Conservation (phyloP, 164 flowering plant species). For the Annona squamosa region DNA sequence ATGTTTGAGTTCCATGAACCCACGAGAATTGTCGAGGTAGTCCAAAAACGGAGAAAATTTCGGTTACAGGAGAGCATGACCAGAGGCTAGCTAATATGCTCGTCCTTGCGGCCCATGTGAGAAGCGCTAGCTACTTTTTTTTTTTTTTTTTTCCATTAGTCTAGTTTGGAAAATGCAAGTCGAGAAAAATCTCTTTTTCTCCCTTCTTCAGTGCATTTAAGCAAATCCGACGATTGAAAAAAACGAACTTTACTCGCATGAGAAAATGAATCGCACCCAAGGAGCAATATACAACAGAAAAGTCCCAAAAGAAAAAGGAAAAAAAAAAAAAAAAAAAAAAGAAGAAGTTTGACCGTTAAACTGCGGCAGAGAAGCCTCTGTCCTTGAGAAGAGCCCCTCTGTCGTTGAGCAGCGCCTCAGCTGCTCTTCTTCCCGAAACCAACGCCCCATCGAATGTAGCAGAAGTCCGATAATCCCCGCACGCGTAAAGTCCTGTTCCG, state of each 20-base stretch:
- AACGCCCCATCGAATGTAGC: constrained; percentile 96
- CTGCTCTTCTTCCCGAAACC: constrained; percentile 83
- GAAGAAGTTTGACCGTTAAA: neutral
- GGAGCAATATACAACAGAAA: too few relatives aligned
- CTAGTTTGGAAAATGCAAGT: too few relatives aligned
- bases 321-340: neutral
- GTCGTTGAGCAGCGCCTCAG: constrained; percentile 61
- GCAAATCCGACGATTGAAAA: too few relatives aligned
- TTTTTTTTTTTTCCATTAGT: too few relatives aligned
- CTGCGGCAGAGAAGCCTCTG: neutral
- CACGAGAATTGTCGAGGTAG: constrained; percentile 11
- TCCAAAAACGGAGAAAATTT: constrained; percentile 23
- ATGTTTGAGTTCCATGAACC: constrained; percentile 39
- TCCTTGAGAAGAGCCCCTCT: constrained; percentile 6
- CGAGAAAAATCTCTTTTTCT: too few relatives aligned
- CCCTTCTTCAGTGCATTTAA: too few relatives aligned
- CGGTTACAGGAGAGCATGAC: constrained; percentile 6
- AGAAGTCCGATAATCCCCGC: constrained; percentile 75
- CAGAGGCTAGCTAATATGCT: neutral
- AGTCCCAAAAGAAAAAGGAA: neutral
- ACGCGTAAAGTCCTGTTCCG: constrained; percentile 50
- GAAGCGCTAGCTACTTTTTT: too few relatives aligned
- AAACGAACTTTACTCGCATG: too few relatives aligned
- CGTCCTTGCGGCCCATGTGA: neutral
- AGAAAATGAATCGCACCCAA: too few relatives aligned